phyloP scores from a whole-genome alignment of 768 basidiomycete species.

The Xerocomellus chrysenteron region DNA sequence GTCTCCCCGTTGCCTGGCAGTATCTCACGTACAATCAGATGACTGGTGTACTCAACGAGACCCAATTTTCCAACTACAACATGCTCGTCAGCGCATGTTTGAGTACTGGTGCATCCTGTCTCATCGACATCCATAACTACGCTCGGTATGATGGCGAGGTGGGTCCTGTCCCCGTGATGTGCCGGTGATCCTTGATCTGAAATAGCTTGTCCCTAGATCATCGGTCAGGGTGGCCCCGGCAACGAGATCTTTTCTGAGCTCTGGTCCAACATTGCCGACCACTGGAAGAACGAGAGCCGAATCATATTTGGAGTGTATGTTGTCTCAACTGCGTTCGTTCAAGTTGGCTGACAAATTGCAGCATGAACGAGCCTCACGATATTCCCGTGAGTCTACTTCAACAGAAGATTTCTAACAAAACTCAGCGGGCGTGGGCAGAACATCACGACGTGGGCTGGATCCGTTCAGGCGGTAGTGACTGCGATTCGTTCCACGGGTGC shows the following conservation, averaged over 20 bases:
- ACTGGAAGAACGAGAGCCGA: slow-evolving; percentile 42
- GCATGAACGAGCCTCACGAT: slow-evolving; percentile 68
- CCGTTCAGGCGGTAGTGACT: slow-evolving; percentile 58
- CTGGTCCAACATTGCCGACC: slow-evolving; percentile 52
- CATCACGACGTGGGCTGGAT: slow-evolving; percentile 46
- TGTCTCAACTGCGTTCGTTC: background rate
- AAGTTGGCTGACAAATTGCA: slow-evolving; percentile 13
- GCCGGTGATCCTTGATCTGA: background rate
- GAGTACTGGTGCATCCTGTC: slow-evolving; percentile 48
- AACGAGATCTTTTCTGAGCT: slow-evolving; percentile 52
- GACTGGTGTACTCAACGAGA: slow-evolving; percentile 41
- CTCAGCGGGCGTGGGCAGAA: slow-evolving; percentile 13
- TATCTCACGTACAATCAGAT: slow-evolving; percentile 41
- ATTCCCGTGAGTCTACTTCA: slow-evolving; percentile 33
- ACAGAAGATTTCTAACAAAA: background rate
- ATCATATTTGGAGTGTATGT: slow-evolving; percentile 53
- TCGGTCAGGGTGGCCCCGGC: slow-evolving; percentile 62
- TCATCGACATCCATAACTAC: slow-evolving; percentile 62
- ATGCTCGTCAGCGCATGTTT: slow-evolving; percentile 41
- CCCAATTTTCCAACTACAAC: slow-evolving; percentile 52
- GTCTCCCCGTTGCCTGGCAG: slow-evolving; percentile 65
- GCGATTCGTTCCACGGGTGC: slow-evolving; percentile 56
- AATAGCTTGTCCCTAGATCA: slow-evolving; percentile 35
- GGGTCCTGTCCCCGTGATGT: background rate
- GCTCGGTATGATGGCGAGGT: slow-evolving; percentile 53